Evolutionary conservation across 352 stramenopile species (phyloP).

Genomic region (Albugo laibachii): DNA sequence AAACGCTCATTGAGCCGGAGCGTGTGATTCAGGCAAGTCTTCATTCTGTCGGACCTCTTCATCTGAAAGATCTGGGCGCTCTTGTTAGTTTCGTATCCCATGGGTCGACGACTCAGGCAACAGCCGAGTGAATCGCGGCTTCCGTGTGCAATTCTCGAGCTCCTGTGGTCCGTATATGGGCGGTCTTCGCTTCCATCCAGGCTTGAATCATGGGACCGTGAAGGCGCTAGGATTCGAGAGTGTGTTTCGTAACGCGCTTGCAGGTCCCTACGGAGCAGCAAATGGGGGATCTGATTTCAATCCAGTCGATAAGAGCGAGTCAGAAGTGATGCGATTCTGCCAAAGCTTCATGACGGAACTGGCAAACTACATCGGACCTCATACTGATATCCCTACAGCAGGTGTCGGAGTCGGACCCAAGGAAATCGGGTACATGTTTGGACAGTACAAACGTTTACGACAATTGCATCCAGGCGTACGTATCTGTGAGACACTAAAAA

Average conservation of each 20-base stretch:
- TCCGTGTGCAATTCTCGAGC: constrained; percentile 93
- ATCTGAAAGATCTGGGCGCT: neutral
- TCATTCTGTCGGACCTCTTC: neutral
- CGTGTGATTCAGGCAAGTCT: constrained; percentile 52
- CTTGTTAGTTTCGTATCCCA: constrained; percentile 84
- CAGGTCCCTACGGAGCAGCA: constrained; percentile 44
- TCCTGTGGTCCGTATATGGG: constrained; percentile 87
- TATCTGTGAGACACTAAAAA: constrained; percentile 10
- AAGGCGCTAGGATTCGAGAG: constrained; percentile 90
- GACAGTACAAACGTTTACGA: constrained; percentile 94
- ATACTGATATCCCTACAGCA: constrained; percentile 89
- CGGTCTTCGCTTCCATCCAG: constrained; percentile 85
- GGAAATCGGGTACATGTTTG: constrained; percentile 95
- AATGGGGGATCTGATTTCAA: constrained; percentile 94
- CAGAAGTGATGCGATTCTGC: constrained; percentile 96
- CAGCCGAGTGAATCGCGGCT: constrained; percentile 90
- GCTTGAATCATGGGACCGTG: constrained; percentile 76
- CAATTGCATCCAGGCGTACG: constrained; percentile 41
- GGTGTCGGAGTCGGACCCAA: constrained; percentile 85
- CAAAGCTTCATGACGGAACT: constrained; percentile 97
- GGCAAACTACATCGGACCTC: constrained; percentile 93
- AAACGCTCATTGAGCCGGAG: constrained; percentile 91
- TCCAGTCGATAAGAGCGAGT: constrained; percentile 92
- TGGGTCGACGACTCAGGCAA: constrained; percentile 95
- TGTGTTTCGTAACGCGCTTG: constrained; percentile 92